phyloP scores from a whole-genome alignment of 257 asterid species.

The Jacaranda copaia region DNA sequence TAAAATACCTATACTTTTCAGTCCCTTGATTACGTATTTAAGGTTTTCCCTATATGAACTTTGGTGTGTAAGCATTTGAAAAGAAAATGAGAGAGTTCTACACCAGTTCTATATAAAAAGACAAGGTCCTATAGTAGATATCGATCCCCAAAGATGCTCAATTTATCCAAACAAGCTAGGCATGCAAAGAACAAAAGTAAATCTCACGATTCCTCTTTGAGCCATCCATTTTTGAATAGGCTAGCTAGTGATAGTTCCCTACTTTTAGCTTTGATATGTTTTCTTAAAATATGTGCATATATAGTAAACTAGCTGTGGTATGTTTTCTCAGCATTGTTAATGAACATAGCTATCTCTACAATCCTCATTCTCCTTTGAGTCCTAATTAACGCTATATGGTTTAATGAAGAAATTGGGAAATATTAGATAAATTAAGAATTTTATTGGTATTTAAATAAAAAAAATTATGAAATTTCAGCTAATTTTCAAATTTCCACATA shows the following conservation, averaged over 20 bases:
- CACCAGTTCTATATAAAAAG: background rate
- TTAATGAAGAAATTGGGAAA: too few relatives aligned
- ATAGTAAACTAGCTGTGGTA: background rate
- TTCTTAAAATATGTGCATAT: background rate
- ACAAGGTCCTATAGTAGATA: constrained; percentile 7
- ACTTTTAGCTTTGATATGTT: background rate
- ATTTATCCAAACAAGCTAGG: constrained; percentile 1
- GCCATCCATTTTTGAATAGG: constrained; percentile 16
- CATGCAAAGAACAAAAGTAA: constrained; percentile 20
- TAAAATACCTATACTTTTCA: background rate
- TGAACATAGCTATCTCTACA: too few relatives aligned
- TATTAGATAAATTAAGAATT: too few relatives aligned
- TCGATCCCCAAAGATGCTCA: constrained; percentile 18
- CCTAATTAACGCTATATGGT: too few relatives aligned
- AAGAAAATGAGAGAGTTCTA: background rate
- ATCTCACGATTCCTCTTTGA: constrained; percentile 19
- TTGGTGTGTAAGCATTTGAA: background rate
- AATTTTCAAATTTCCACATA: too few relatives aligned
- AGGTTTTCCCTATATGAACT: background rate
- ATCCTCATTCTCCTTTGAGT: too few relatives aligned
- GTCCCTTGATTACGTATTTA: too few relatives aligned
- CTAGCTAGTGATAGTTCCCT: background rate
- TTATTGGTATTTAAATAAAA: too few relatives aligned
- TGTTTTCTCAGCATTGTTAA: too few relatives aligned
- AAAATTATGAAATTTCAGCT: too few relatives aligned